Evolutionary conservation across 106 monocot species (phyloP).

Genomic region (Platanthera zijinensis): DNA sequence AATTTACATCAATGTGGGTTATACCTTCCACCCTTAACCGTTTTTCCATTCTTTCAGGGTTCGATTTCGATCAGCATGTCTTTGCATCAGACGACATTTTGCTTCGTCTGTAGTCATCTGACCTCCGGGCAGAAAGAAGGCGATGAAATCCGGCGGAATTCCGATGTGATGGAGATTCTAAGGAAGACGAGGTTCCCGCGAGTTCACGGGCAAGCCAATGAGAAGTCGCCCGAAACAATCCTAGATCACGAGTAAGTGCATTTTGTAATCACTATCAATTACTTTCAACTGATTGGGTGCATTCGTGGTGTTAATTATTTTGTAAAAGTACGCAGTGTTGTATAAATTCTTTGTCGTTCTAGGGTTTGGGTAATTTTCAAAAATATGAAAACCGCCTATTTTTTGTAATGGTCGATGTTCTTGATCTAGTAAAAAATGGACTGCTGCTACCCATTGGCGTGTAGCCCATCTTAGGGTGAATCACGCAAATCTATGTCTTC

Average conservation of each 20-base stretch:
- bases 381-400: no score
- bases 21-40: not conserved
- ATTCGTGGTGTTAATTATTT: no score
- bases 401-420: no score
- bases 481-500: no score
- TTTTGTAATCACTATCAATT: not conserved
- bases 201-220: constrained; percentile 18
- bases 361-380: no score
- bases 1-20: not conserved
- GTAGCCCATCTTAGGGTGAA: no score
- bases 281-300: not conserved
- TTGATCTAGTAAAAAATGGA: no score
- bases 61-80: constrained; percentile 62
- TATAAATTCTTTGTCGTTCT: no score
- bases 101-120: constrained; percentile 61
- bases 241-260: constrained; percentile 50
- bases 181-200: constrained; percentile 51
- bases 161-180: constrained; percentile 50
- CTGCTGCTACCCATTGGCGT: no score
- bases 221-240: constrained; percentile 52
- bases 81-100: constrained; percentile 58
- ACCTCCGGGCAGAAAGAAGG: constrained; percentile 62
- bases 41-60: constrained; percentile 15
- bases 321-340: no score
- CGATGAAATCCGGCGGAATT: constrained; percentile 43